A percentile compares a stretch with the other conserved stretches of the same genome.
These are phyloP conservation scores for Fusarium tricinctum DNA, from an alignment of 2,329 filamentous ascomycete species.

Conservation along the genomic window DNA sequence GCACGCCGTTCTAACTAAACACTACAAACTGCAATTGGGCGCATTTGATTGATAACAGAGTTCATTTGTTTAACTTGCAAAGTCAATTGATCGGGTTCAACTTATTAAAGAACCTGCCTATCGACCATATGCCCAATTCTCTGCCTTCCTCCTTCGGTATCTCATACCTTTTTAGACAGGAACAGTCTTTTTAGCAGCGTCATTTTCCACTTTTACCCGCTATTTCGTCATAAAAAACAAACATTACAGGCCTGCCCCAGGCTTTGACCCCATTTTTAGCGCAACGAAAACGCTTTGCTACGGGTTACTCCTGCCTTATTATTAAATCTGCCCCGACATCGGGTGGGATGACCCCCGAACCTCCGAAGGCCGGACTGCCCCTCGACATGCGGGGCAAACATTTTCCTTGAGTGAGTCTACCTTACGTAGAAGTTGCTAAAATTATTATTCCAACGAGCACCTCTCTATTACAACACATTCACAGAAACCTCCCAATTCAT, in stretches of 20 bases:
- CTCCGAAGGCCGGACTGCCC: conserved; percentile 33
- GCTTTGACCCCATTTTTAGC: background rate
- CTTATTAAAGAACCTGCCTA: background rate
- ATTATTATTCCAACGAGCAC: conserved; percentile 26
- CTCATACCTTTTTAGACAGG: conserved; percentile 8
- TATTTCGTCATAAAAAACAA: conserved; percentile 17
- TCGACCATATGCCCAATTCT: background rate
- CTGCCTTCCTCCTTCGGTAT: conserved; percentile 8
- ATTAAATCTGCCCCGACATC: conserved; percentile 23
- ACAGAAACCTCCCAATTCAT: conserved; percentile 10
- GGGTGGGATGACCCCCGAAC: conserved; percentile 4
- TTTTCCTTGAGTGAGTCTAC: conserved; percentile 6
- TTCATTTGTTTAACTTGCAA: background rate
- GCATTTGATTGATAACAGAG: no score
- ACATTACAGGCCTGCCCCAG: conserved; percentile 24
- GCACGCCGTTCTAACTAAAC: background rate
- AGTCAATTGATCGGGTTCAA: background rate
- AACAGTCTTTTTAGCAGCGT: background rate
- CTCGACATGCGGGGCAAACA: conserved; percentile 27
- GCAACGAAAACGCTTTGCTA: conserved; percentile 20
- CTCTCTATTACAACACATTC: conserved; percentile 14
- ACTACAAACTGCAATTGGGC: background rate
- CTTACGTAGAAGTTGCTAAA: conserved; percentile 9
- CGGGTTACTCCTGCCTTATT: conserved; percentile 12
- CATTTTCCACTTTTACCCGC: conserved; percentile 28